Base-by-base conservation (phyloP, 495 filamentous ascomycete species). In the Xylaria telfairii region DNA sequence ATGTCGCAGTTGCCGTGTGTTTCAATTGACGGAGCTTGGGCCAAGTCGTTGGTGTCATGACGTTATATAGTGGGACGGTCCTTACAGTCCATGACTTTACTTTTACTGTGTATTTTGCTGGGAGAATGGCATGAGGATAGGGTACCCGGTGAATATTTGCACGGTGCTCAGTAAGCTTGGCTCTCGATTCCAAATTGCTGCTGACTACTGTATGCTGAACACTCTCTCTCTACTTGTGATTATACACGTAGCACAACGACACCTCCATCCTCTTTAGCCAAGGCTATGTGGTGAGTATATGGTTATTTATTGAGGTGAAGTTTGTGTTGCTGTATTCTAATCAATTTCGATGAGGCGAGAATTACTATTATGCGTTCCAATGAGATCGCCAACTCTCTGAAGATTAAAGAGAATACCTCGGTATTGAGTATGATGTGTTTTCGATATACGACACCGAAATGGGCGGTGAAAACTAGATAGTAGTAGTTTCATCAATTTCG, bases 121-220 rank as follows among this genome's bases (percentile, higher is more conserved):
- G 9, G 32, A 39, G 1, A 0, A 34, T 57, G 0, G 15, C 28
- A 28, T 8, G 28, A 1, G 0, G 9, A 1, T 57, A 57, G 13
- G 2, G 54, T 59, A 5, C 37, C 9, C 17, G 1, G 37, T n/a
- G 2, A 21, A n/a, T 34, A 3, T 3, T n/a, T 9, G 30, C 30
- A 59, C 54, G 17, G 54, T 61, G 24, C 3, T 24, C 0, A 24
- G 6, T 34, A 17, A 5, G 34, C 34, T 37, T 4, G 8, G 34
- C 34, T 37, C n/a, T 39, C 24, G 4, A 61, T 63, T 63, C 60
- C 60, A 63, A 63, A 63, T 63, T n/a, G 39, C 60, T 32, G 39
- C 39, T 63, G 39, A 63, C 21, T 63, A n/a, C n/a, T n/a, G n/a
- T n/a, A 30, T 26, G 34, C 7, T 26, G 3, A 21, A 8, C 34